phyloP scores from a whole-genome alignment of 176 grass and related monocot genomes.

The Saccharum spontaneum region DNA sequence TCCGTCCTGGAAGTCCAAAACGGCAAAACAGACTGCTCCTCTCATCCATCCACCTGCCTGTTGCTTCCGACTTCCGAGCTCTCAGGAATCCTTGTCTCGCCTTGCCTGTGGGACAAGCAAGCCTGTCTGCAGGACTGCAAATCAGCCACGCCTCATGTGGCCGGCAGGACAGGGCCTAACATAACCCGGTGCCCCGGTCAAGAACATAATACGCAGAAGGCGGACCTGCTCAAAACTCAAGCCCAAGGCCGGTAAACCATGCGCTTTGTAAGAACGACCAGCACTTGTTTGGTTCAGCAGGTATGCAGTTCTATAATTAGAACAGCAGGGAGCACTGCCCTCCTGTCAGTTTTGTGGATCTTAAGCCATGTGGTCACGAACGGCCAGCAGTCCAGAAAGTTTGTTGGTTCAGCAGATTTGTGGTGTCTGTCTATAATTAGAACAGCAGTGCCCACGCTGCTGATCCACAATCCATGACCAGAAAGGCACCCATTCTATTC shows the following conservation, averaged over 20 bases:
- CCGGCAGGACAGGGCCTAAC: neutral
- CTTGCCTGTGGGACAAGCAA: conserved; percentile 44
- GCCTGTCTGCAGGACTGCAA: neutral
- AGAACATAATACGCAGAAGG: neutral
- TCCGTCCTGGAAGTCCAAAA: conserved; percentile 11
- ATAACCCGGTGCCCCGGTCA: neutral
- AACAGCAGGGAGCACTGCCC: neutral
- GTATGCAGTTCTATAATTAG: neutral
- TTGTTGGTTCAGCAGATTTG: neutral
- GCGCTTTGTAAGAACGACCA: neutral
- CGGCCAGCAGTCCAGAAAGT: neutral
- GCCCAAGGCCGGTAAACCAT: neutral
- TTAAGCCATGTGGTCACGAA: neutral
- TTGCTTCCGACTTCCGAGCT: conserved; percentile 31
- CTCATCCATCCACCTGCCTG: neutral
- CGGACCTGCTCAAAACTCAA: neutral
- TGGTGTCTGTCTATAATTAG: neutral
- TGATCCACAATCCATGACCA: neutral
- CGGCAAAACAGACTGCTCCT: conserved; percentile 25
- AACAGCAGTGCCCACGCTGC: neutral
- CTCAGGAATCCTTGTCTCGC: conserved; percentile 17
- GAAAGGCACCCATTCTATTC: neutral
- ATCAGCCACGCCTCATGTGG: neutral
- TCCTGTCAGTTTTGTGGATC: neutral
- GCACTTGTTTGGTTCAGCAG: neutral